Evolutionary conservation across 805 yeast genomes (phyloP), one percentile per base, ranked within the genome.

Genomic region (Candida silvicultrix): DNA sequence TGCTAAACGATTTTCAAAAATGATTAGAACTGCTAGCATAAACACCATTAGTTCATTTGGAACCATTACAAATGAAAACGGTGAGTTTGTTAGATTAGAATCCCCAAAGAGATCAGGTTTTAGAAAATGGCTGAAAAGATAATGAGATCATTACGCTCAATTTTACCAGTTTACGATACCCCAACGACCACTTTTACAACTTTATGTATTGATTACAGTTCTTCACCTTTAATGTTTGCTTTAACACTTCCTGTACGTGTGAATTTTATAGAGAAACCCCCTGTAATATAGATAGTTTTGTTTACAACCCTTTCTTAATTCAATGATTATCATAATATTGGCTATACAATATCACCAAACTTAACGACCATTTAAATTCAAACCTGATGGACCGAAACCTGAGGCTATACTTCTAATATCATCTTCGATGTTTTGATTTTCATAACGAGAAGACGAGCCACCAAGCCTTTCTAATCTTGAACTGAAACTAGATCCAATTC

Each of bases 401-500:
- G 56, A 45, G 23, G 44, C 47, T 4, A 52, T 36, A 40, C 49
- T 47, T 49, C 48, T 45, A 21, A 52, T 49, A 42, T 52, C 56
- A 47, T 52, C 56, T 40, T 52, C 56, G 38, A 52, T 52, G 21
- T 49, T 51, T 15, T 43, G 43, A 37, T 45, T 48, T 10, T 49
- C 52, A 41, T 50, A 52, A 36, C 56, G 47, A 21, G 54, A 50
- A 3, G 52, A 51, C n/a, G 58, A 55, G 12, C 55, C 49, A 43
- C 63, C 57, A n/a, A 59, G 31, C 29, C 59, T 55, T 15, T 53
- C 56, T 43, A 72, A 55, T 48, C 60, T 67, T 15, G 57, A 55
- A 37, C 65, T 65, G 42, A 64, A 70, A 48, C 71, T 68, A 7
- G 70, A 52, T 35, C 63, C 63, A 43, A 60, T 47, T 39, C 52